Conservation (phyloP, 768 basidiomycete species). For the Phlebiopsis flavidoalba region DNA sequence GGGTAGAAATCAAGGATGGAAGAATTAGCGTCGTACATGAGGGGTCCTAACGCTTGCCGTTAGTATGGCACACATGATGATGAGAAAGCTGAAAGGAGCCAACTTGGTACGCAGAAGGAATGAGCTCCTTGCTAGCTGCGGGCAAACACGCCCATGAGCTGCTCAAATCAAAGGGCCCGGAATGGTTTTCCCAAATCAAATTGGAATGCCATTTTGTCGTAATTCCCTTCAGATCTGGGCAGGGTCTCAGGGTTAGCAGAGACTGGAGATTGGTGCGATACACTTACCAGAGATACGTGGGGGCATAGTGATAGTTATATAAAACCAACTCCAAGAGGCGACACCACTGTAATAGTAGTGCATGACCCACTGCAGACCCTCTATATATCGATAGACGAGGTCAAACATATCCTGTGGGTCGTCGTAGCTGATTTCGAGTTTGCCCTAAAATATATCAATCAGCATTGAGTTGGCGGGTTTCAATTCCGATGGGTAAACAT, state of each 20-base stretch:
- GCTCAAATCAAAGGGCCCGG: constrained; percentile 88
- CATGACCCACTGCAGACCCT: constrained; percentile 99
- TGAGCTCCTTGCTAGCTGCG: constrained; percentile 80
- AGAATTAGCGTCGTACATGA: constrained; percentile 83
- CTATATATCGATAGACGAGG: constrained; percentile 77
- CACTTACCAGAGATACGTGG: constrained; percentile 88
- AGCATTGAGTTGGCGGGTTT: neutral
- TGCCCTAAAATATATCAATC: constrained; percentile 49
- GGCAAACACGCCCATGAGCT: constrained; percentile 98
- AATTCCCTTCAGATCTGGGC: constrained; percentile 58
- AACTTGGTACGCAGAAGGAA: constrained; percentile 84
- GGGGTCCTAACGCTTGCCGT: constrained; percentile 51
- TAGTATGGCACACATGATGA: neutral
- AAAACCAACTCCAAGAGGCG: constrained; percentile 98
- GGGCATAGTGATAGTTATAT: constrained; percentile 93
- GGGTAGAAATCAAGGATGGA: constrained; percentile 96
- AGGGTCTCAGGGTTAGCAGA: constrained; percentile 19
- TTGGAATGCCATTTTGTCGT: constrained; percentile 76
- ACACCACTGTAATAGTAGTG: constrained; percentile 98
- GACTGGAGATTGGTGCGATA: neutral
- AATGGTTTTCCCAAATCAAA: constrained; percentile 90
- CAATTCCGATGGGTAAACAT: constrained; percentile 10
- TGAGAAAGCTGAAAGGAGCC: neutral
- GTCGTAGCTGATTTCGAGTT: constrained; percentile 78
- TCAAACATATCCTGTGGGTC: constrained; percentile 62